Evolutionary conservation across 2,329 filamentous ascomycete species (phyloP).

Genomic region (Aphanoascus verrucosus): DNA sequence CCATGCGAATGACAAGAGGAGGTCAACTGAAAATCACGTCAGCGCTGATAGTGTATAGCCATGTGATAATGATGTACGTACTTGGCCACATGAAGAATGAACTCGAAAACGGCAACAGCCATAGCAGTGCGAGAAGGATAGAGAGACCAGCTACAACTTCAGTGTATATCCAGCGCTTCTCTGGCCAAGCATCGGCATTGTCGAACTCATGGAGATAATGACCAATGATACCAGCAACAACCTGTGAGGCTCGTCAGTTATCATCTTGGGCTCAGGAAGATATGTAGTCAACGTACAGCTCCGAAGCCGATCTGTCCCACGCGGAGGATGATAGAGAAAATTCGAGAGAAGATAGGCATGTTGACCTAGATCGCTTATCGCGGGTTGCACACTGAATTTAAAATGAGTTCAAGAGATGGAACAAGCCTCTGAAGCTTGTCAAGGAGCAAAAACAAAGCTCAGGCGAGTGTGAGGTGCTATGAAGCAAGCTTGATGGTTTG

Average conservation of each 20-base stretch:
- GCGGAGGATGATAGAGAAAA: constrained; percentile 49
- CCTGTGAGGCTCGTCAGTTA: constrained; percentile 20
- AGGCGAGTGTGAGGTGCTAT: neutral
- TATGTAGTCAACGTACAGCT: constrained; percentile 41
- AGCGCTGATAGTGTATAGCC: neutral
- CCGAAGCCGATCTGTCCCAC: constrained; percentile 57
- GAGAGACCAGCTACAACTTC: constrained; percentile 59
- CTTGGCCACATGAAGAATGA: constrained; percentile 58
- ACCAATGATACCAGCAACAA: constrained; percentile 58
- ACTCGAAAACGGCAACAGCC: constrained; percentile 59
- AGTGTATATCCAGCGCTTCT: constrained; percentile 63
- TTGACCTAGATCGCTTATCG: constrained; percentile 5
- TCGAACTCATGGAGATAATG: constrained; percentile 49
- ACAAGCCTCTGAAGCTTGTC: neutral
- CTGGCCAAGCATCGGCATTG: constrained; percentile 42
- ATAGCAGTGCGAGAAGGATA: constrained; percentile 58
- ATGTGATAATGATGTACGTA: constrained; percentile 19
- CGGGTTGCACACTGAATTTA: no score
- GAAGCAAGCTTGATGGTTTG: no score
- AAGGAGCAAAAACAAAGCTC: neutral
- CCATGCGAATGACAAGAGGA: constrained; percentile 59
- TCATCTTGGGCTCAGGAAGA: constrained; percentile 14
- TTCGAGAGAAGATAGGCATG: constrained; percentile 45
- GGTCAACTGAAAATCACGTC: constrained; percentile 40
- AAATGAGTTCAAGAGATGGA: no score